phyloP scores from a whole-genome alignment of 2,329 filamentous ascomycete species.

The Immersiporthe knoxdaviesiana region DNA sequence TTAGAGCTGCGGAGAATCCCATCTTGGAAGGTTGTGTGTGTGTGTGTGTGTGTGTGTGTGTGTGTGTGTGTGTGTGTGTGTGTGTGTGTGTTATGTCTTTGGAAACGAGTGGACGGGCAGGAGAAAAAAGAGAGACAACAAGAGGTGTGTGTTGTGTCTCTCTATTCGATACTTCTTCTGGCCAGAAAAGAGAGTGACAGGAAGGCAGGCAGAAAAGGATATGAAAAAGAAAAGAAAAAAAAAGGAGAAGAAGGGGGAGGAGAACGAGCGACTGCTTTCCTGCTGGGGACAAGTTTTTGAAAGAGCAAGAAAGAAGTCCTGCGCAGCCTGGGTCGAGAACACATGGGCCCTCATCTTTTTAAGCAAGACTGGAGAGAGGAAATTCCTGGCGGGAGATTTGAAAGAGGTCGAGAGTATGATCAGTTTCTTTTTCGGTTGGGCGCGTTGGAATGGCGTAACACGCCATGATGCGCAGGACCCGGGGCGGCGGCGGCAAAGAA shows the following conservation, averaged over 20 bases:
- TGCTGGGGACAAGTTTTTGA: neutral
- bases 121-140: neutral
- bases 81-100: neutral
- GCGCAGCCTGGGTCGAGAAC: neutral
- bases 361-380: conserved; percentile 5
- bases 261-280: neutral
- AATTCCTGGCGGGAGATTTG: neutral
- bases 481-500: neutral
- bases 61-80: neutral
- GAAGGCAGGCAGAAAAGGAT: neutral
- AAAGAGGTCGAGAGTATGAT: neutral
- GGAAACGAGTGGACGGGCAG: conserved; percentile 11
- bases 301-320: neutral
- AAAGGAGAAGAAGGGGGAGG: neutral
- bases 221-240: too few species aligned
- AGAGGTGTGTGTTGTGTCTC: neutral
- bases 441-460: conserved; percentile 11
- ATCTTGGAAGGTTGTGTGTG: neutral
- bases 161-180: neutral
- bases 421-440: neutral
- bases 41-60: neutral
- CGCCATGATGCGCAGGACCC: conserved; percentile 3
- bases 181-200: neutral
- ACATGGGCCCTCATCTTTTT: neutral
- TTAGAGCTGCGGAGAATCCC: conserved; percentile 4